Base-by-base conservation (phyloP, 768 basidiomycete species). In the Paxillus ammoniavirescens region DNA sequence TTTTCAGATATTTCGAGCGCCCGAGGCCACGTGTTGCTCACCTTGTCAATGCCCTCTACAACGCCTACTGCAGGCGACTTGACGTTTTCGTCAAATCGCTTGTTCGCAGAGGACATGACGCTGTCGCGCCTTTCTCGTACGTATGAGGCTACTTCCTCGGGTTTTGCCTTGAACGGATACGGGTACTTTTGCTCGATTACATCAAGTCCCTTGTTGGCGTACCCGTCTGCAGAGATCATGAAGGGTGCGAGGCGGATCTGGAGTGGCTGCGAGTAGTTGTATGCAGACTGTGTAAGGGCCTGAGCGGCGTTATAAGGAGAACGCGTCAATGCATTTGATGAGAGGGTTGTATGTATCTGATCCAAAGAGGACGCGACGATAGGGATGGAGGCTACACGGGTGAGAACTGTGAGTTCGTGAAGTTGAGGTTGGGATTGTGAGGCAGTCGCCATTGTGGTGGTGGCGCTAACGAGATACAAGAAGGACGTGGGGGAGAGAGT, bases 161-260 rank as follows among this genome's bases (percentile, higher is more conserved):
- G 85, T 62, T 82, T 82, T 15, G 81, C 81, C 55, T 82, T 76
- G 78, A 91, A 93, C 5, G 89, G 82, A 65, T 84, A 86, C 12
- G 90, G 91, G 65, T 84, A 90, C 49, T 81, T 81, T 50, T 79
- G 75, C 74, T 91, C 78, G 50, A 91, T 86, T 17, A 68, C 82
- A 65, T 92, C 89, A 37, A 90, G 77, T 28, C 82, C 86, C 74
- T 81, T 84, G 78, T 89, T 88, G 28, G 86, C 90, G 49, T 72
- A 72, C n/a, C 71, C 80, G 58, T 92, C 82, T 2, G 80, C 87
- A 44, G 79, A 76, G 50, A 75, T 71, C 60, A 91, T 80, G 33
- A 89, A 64, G 8, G 90, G 87, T 0, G 83, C 84, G 18, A 92
- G 71, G 50, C 77, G 80, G 48, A 76, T 71, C 60, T 87, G 86